A percentile compares a stretch with the other conserved stretches of the same genome.
phyloP scores from a whole-genome alignment of 2,329 filamentous ascomycete species.

The Hysterium pulicare region DNA sequence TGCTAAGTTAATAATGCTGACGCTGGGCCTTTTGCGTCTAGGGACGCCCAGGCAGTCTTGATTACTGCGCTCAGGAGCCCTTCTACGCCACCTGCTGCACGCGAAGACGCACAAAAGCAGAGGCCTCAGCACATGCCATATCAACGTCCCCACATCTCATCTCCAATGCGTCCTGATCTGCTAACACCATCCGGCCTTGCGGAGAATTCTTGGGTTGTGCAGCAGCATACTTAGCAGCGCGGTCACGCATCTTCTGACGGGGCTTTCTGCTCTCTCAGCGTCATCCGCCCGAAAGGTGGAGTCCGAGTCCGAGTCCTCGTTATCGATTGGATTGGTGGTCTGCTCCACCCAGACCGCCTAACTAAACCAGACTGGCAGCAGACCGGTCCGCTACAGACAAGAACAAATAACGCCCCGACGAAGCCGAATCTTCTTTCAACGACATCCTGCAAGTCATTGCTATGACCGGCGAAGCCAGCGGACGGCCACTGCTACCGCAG shows the following conservation, averaged over 20 bases:
- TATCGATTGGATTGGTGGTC: constrained; percentile 1
- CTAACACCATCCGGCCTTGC: constrained; percentile 31
- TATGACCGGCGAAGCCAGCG: constrained; percentile 63
- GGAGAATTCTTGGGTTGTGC: constrained; percentile 31
- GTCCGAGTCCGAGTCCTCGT: too few relatives aligned
- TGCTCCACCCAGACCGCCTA: constrained; percentile 1
- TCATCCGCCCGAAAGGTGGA: too few relatives aligned
- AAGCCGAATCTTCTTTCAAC: constrained; percentile 2
- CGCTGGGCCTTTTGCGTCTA: constrained; percentile 8
- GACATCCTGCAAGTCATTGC: constrained; percentile 7
- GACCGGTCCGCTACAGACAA: constrained; percentile 1
- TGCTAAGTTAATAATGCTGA: constrained; percentile 9
- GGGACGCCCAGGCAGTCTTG: not conserved
- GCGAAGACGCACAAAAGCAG: constrained; percentile 35
- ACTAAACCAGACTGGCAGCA: constrained; percentile 3
- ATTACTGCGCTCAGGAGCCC: constrained; percentile 10
- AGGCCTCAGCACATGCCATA: constrained; percentile 25
- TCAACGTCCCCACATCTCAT: constrained; percentile 33
- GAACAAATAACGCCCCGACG: constrained; percentile 2
- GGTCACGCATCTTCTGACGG: too few relatives aligned
- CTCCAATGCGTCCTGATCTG: constrained; percentile 35
- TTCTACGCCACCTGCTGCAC: constrained; percentile 21
- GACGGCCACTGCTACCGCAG: constrained; percentile 63
- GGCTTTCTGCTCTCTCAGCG: too few relatives aligned
- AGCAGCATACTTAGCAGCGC: constrained; percentile 23